Percentiles rank a stretch among this genome's conserved stretches.
These are phyloP conservation scores for Aurifilum marmelostoma DNA, from an alignment of 2,329 filamentous ascomycete species.

Conservation along the genomic window DNA sequence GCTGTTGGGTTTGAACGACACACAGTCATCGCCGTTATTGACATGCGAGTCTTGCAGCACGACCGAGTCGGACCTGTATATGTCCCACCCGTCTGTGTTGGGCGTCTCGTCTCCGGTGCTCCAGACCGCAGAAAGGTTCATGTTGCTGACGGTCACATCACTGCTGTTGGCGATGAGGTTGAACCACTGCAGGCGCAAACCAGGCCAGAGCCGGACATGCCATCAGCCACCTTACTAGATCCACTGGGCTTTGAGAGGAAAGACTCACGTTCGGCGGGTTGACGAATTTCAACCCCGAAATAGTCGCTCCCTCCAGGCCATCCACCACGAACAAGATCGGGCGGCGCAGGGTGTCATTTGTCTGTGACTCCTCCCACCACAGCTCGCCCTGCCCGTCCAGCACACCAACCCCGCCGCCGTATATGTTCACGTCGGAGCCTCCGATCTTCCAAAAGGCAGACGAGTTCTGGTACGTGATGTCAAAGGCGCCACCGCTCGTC, in stretches of 20 bases:
- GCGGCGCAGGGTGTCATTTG: conserved; percentile 54
- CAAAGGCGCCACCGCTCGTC: conserved; percentile 54
- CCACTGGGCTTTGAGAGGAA: too few species aligned
- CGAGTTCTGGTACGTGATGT: conserved; percentile 59
- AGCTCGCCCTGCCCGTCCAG: conserved; percentile 65
- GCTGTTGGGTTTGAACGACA: conserved; percentile 67
- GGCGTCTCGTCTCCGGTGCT: conserved; percentile 51
- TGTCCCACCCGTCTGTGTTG: conserved; percentile 51
- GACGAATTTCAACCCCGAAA: conserved; percentile 55
- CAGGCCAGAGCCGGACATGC: neutral
- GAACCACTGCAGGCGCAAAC: conserved; percentile 46
- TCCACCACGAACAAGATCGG: conserved; percentile 59
- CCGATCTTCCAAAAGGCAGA: conserved; percentile 63
- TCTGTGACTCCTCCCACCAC: conserved; percentile 53
- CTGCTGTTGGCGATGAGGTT: conserved; percentile 57
- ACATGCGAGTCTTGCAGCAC: conserved; percentile 60
- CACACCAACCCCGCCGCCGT: conserved; percentile 50
- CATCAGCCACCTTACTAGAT: neutral
- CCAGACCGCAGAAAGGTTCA: conserved; percentile 46
- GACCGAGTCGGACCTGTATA: conserved; percentile 52
- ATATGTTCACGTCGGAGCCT: conserved; percentile 61
- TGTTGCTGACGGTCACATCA: conserved; percentile 55
- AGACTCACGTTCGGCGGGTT: conserved; percentile 53
- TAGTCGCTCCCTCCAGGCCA: conserved; percentile 52
- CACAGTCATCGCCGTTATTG: conserved; percentile 63